Base-by-base conservation (phyloP, 2,329 filamentous ascomycete genomes). In the Fusarium brevicatenulatum region DNA sequence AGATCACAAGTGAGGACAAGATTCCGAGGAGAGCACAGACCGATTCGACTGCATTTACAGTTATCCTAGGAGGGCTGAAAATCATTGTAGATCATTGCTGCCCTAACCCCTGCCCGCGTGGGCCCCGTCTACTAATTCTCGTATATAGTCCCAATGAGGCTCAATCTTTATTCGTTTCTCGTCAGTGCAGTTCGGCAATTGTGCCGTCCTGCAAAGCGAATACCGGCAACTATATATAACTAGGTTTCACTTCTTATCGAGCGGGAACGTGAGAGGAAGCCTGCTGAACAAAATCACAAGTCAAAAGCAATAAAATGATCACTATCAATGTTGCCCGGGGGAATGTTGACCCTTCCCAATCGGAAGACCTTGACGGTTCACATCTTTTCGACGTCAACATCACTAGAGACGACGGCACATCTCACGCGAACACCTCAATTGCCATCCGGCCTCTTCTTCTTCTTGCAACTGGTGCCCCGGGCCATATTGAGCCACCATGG, bases 251-350 rank as follows among this genome's bases (percentile, higher is more conserved):
- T 47, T 25, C 13, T n/a, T 10, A 4, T n/a, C 13, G 10, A n/a
- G n/a, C 7, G 5, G 23, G 3, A n/a, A 30, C 19, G 19, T 11
- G 6, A 47, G 4, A 30, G 10, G 21, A 9, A 30, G 13, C 9
- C 25, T 30, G 6, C 25, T 16, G 13, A 8, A n/a, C 19, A 1
- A 13, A 21, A 16, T 8, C 4, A 2, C 13, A 8, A 21, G 7
- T 47, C 2, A 47, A 9, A 47, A 21, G 9, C 2, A 28, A 4
- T 30, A 30, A 30, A n/a, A 47, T n/a, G 44, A 47, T 30, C 12
- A 28, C 25, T 30, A 13, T 21, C 12, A 6, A 30, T 47, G 30
- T 47, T 4, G 19, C 6, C 13, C 13, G 19, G 25, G 19, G 25
- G 11, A 16, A 16, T 30, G 19, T n/a, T 30, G 44, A 8, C 13